A percentile compares a stretch with the other conserved stretches of the same genome.
These are phyloP conservation scores for Endocalyx cinctus DNA, from an alignment of 2,329 filamentous ascomycete species.

Conservation along the genomic window DNA sequence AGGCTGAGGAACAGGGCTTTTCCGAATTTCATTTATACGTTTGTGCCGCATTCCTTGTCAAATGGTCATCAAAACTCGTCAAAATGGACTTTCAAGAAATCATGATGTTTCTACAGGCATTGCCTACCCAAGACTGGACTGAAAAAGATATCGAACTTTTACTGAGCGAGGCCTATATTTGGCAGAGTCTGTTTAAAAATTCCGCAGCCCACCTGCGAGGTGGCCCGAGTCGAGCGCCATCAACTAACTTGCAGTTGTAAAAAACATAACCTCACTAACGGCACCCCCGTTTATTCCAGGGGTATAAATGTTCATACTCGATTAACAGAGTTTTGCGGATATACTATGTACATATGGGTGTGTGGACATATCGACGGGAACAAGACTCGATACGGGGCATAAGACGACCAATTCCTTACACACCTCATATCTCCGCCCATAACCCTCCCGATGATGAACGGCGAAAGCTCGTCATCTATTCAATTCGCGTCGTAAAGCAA, in stretches of 20 bases:
- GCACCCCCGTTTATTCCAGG: too few relatives aligned
- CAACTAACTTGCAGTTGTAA: constrained; percentile 35
- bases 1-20: constrained; percentile 98
- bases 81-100: constrained; percentile 98
- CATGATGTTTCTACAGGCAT: constrained; percentile 97
- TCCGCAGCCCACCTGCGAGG: constrained; percentile 82
- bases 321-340: too few relatives aligned
- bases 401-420: too few relatives aligned
- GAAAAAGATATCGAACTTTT: constrained; percentile 97
- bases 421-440: too few relatives aligned
- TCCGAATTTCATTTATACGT: constrained; percentile 98
- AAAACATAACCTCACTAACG: too few relatives aligned
- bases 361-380: too few relatives aligned
- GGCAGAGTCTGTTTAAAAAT: constrained; percentile 95
- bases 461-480: too few relatives aligned
- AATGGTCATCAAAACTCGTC: constrained; percentile 92
- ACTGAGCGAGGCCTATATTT: constrained; percentile 95
- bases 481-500: too few relatives aligned
- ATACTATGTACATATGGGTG: too few relatives aligned
- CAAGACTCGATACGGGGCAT: too few relatives aligned
- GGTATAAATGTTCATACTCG: too few relatives aligned
- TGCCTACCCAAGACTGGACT: constrained; percentile 91
- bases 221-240: constrained; percentile 35
- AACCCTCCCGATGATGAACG: too few relatives aligned
- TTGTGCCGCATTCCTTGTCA: constrained; percentile 94